phyloP scores from a whole-genome alignment of 805 yeast species.

The Barnettozyma sucrosica region DNA sequence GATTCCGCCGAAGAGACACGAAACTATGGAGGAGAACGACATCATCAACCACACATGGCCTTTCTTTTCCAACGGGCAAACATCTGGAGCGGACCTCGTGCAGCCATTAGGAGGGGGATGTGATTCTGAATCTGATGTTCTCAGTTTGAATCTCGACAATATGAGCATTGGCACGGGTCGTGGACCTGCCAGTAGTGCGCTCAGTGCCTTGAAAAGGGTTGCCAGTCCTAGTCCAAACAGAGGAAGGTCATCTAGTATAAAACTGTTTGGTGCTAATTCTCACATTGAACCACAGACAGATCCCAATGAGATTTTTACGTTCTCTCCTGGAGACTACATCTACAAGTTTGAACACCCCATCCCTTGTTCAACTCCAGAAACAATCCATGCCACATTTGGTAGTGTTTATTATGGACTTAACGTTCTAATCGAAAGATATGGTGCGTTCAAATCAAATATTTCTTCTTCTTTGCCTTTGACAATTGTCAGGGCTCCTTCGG shows the following conservation, averaged over 20 bases:
- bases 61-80: constrained; percentile 43
- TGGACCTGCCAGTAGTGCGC: constrained; percentile 15
- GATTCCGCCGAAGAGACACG: constrained; percentile 80
- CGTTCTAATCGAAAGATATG: constrained; percentile 66
- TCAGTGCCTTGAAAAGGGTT: constrained; percentile 20
- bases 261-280: constrained; percentile 3
- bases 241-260: constrained; percentile 14
- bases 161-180: constrained; percentile 5
- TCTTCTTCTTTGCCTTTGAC: constrained; percentile 56
- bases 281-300: constrained; percentile 3
- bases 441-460: constrained; percentile 79
- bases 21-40: constrained; percentile 57
- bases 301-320: constrained; percentile 32
- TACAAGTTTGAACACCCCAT: constrained; percentile 89
- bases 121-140: neutral
- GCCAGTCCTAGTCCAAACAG: constrained; percentile 24
- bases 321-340: constrained; percentile 84
- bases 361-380: constrained; percentile 77
- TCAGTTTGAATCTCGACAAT: constrained; percentile 22
- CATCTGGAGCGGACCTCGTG: constrained; percentile 39
- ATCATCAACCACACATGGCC: constrained; percentile 87
- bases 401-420: constrained; percentile 64
- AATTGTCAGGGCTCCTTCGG: constrained; percentile 71
- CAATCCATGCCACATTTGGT: constrained; percentile 76
- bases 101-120: constrained; percentile 8